Conservation (phyloP, 768 basidiomycete genomes). For the Hortiboletus flavorubellus region DNA sequence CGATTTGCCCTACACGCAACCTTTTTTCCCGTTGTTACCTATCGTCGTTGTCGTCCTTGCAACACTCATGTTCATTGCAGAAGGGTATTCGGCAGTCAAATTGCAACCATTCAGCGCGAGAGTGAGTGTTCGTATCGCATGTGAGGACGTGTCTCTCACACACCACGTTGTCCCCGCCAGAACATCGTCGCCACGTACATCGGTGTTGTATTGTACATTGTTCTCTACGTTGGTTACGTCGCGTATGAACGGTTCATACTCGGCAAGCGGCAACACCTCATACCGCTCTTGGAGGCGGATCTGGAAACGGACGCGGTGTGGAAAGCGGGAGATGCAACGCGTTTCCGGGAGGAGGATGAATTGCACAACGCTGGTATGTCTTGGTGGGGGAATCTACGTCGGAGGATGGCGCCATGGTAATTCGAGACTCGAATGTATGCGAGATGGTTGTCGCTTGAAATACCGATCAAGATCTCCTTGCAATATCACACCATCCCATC, state of each 20-base stretch:
- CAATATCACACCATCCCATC: background rate
- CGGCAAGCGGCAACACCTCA: slow-evolving; percentile 33
- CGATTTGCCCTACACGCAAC: slow-evolving; percentile 59
- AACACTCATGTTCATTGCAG: slow-evolving; percentile 50
- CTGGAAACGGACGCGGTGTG: slow-evolving; percentile 55
- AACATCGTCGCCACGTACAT: slow-evolving; percentile 57
- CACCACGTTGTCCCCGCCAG: slow-evolving; percentile 19
- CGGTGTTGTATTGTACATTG: slow-evolving; percentile 45
- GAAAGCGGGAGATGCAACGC: slow-evolving; percentile 42
- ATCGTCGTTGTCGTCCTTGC: slow-evolving; percentile 48
- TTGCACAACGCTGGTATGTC: background rate
- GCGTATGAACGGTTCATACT: slow-evolving; percentile 37
- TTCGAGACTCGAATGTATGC: background rate
- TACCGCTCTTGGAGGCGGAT: slow-evolving; percentile 44
- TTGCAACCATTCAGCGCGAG: slow-evolving; percentile 42
- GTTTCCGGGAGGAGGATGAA: slow-evolving; percentile 33
- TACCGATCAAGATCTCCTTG: background rate
- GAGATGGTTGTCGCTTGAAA: background rate
- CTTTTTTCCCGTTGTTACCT: slow-evolving; percentile 52
- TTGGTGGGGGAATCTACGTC: background rate
- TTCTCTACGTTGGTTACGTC: slow-evolving; percentile 44
- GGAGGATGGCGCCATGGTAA: background rate
- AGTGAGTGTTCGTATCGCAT: slow-evolving; percentile 26
- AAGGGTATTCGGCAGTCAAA: slow-evolving; percentile 49
- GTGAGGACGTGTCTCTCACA: background rate